Evolutionary conservation across 2,329 filamentous ascomycete genomes (phyloP).

Genomic region (Diaporthe vexans): DNA sequence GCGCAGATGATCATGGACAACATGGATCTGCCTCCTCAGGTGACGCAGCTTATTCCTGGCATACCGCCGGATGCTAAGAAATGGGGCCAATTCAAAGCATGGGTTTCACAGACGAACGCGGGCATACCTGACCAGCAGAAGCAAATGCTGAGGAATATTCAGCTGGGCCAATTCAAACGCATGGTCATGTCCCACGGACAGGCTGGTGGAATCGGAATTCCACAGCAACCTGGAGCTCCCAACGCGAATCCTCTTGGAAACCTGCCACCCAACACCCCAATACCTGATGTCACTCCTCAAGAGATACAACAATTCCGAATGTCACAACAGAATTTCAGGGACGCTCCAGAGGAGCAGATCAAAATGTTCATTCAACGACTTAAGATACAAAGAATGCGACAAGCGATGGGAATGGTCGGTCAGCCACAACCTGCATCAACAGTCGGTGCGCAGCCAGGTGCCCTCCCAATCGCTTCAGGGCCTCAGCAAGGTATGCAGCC

Average conservation of each 20-base stretch:
- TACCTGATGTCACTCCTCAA: slow-evolving; percentile 45
- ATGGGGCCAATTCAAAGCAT: slow-evolving; percentile 62
- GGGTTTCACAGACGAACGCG: slow-evolving; percentile 55
- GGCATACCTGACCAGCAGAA: slow-evolving; percentile 49
- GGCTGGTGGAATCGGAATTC: background rate
- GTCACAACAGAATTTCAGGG: slow-evolving; percentile 43
- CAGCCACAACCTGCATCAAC: slow-evolving; percentile 33
- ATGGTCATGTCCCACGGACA: slow-evolving; percentile 40
- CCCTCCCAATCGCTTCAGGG: background rate
- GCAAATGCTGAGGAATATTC: slow-evolving; percentile 52
- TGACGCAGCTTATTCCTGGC: slow-evolving; percentile 47
- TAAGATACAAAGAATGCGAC: slow-evolving; percentile 41
- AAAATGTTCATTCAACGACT: slow-evolving; percentile 42
- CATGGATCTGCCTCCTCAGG: slow-evolving; percentile 60
- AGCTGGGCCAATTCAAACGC: slow-evolving; percentile 56
- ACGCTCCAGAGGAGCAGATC: slow-evolving; percentile 45
- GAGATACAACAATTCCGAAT: slow-evolving; percentile 48
- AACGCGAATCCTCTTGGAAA: slow-evolving; percentile 24
- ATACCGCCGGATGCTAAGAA: slow-evolving; percentile 62
- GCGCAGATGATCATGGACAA: slow-evolving; percentile 59
- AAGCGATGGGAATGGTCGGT: slow-evolving; percentile 28
- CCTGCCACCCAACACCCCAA: slow-evolving; percentile 44
- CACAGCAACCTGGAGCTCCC: slow-evolving; percentile 38
- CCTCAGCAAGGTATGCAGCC: slow-evolving; percentile 45
- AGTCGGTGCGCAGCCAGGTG: slow-evolving; percentile 32